Base-by-base conservation (phyloP, 2,329 filamentous ascomycete species). In the Fusarium albidum region DNA sequence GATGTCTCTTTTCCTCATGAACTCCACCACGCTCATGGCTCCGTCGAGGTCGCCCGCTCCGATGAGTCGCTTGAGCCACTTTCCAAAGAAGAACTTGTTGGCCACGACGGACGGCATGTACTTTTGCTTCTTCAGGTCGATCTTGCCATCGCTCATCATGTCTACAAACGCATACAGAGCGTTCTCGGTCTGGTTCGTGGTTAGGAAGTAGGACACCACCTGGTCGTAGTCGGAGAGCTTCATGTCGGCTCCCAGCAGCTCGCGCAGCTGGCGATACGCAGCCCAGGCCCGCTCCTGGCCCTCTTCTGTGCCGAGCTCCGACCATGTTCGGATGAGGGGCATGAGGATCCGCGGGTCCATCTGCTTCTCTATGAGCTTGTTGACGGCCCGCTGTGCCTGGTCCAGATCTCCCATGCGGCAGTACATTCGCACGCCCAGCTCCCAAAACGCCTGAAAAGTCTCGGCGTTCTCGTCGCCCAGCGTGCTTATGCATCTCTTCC, bases 31-130 rank as follows among this genome's bases (percentile, higher is more conserved):
- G 54, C 85, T 83, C 45, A 84, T 80, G 4, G 91, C 91, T 3
- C 88, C 89, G 50, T 89, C 83, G 12, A 90, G 74, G 59, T 92
- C 83, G 3, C 86, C 86, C 52, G 87, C 83, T 13, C 87, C 88
- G 49, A 96, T 89, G 9, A 96, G 82, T 42, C 89, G 86, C 72
- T 94, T 94, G 67, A 96, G 82, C 93, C 92, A 96, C 65, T 91
- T 93, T 28, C 88, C 90, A 61, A 92, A 89, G 72, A 96, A 91
- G 73, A 92, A 94, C 58, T 88, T 87, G 71, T 96, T 95, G 42
- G 76, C 78, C 32, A 85, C 72, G 9, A 77, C 73, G 1, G 76
- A 75, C 1, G 82, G 82, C 49, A 85, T 72, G 14, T 70, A 64
- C 43, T 73, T 72, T 51, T 72, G 69, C 51, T 75, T 75, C 44